Conservation (phyloP, 495 filamentous ascomycete species). For the Hyaloscypha hepaticicola region DNA sequence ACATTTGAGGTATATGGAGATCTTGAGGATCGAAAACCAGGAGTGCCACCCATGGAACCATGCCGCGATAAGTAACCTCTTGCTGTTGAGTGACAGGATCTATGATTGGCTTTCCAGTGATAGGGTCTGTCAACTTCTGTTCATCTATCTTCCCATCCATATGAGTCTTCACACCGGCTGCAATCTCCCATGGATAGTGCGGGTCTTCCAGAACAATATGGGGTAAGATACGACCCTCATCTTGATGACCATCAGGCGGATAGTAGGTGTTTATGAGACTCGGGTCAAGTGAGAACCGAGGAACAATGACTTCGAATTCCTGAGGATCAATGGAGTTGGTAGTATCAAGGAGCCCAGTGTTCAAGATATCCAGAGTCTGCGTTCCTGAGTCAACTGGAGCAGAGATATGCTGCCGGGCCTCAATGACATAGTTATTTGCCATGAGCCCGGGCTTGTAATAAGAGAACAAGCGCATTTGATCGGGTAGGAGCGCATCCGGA, state of each 20-base stretch:
- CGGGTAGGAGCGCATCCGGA: neutral
- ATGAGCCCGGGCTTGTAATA: constrained; percentile 36
- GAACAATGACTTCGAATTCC: constrained; percentile 38
- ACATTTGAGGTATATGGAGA: neutral
- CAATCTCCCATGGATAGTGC: constrained; percentile 52
- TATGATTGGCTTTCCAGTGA: too few species aligned
- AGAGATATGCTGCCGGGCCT: constrained; percentile 10
- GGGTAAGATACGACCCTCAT: constrained; percentile 38
- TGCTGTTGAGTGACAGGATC: too few species aligned
- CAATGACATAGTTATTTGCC: constrained; percentile 32
- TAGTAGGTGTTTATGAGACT: constrained; percentile 39
- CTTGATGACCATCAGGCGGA: constrained; percentile 43
- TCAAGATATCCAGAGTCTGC: neutral
- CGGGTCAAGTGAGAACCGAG: constrained; percentile 34
- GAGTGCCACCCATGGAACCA: constrained; percentile 36
- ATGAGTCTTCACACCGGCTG: too few species aligned
- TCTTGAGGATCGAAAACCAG: constrained; percentile 39
- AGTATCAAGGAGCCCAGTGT: neutral
- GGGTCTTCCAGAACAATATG: constrained; percentile 52
- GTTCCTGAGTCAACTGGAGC: neutral
- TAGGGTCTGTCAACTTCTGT: too few species aligned
- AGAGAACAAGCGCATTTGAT: constrained; percentile 33
- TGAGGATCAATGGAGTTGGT: constrained; percentile 5
- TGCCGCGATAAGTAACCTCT: neutral
- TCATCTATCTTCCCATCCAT: too few species aligned